Evolutionary conservation across 1,284 basidiomycete genomes (phyloP).

Genomic region (Cutaneotrichosporon dermatis): DNA sequence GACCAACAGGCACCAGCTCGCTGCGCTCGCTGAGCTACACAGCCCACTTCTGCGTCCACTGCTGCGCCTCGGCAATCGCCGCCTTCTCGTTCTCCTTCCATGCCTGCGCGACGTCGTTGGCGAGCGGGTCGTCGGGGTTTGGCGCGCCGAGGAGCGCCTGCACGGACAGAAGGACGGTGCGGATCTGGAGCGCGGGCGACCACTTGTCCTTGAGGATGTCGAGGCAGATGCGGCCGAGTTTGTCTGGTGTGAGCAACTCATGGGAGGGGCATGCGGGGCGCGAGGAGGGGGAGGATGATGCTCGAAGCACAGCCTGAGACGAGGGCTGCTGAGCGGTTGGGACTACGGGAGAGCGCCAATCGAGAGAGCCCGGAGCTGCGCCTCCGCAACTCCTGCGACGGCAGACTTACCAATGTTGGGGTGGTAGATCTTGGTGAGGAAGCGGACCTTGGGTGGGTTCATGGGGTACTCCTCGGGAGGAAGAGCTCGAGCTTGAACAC

Average conservation of each 20-base stretch:
- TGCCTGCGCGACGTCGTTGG: slow-evolving; percentile 84
- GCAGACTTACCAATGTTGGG: slow-evolving; percentile 95
- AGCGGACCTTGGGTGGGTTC: slow-evolving; percentile 97
- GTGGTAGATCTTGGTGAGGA: slow-evolving; percentile 99
- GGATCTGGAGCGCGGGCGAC: slow-evolving; percentile 97
- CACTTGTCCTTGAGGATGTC: slow-evolving; percentile 99
- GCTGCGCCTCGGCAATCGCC: slow-evolving; percentile 79
- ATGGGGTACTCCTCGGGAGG: slow-evolving; percentile 97
- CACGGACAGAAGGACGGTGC: slow-evolving; percentile 92
- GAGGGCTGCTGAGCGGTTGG: too few relatives aligned
- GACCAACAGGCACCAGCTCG: too few relatives aligned
- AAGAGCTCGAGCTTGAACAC: slow-evolving; percentile 94
- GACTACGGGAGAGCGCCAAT: too few relatives aligned
- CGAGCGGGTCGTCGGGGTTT: slow-evolving; percentile 98
- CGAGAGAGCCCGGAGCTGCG: too few relatives aligned
- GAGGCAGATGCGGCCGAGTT: slow-evolving; percentile 94
- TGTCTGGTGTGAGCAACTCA: slow-evolving; percentile 67
- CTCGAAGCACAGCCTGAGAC: too few relatives aligned
- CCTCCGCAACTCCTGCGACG: too few relatives aligned
- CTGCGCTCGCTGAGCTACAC: not conserved
- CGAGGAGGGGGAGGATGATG: too few relatives aligned
- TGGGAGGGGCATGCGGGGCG: too few relatives aligned
- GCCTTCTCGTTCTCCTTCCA: slow-evolving; percentile 97
- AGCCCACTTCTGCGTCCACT: slow-evolving; percentile 65
- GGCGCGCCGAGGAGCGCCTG: slow-evolving; percentile 93